phyloP scores from a whole-genome alignment of 2,329 filamentous ascomycete species.

The Fusarium haematococcum region DNA sequence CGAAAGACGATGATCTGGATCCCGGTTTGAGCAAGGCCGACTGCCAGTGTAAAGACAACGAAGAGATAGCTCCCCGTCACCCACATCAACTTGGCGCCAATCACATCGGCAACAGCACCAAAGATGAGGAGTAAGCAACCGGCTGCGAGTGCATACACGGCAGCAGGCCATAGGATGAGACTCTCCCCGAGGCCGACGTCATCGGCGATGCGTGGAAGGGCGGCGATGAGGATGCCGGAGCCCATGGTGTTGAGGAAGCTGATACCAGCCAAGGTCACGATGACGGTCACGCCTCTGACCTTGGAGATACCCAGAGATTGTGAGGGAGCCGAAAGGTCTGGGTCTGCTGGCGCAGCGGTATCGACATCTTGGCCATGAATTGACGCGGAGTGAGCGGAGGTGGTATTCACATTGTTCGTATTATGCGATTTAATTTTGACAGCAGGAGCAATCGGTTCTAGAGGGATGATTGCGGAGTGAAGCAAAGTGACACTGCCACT shows the following conservation, averaged over 20 bases:
- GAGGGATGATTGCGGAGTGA: neutral
- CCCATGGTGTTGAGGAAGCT: constrained; percentile 44
- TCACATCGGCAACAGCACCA: constrained; percentile 52
- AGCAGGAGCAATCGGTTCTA: neutral
- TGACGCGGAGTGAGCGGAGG: neutral
- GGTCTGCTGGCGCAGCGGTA: neutral
- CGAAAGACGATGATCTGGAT: constrained; percentile 54
- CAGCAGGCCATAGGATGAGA: constrained; percentile 38
- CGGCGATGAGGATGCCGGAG: constrained; percentile 38
- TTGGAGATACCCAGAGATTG: constrained; percentile 14
- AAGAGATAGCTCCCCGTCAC: constrained; percentile 50
- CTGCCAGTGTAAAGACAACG: constrained; percentile 48
- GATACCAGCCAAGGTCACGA: constrained; percentile 31
- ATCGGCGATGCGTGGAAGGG: constrained; percentile 35
- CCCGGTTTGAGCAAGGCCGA: constrained; percentile 49
- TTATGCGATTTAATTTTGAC: neutral
- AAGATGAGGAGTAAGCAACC: constrained; percentile 49
- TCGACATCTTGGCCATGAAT: neutral
- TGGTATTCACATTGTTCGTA: neutral
- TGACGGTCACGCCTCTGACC: constrained; percentile 11
- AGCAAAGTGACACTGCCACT: neutral
- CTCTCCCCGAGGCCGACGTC: constrained; percentile 33
- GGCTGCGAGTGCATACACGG: constrained; percentile 32
- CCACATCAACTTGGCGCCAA: constrained; percentile 51
- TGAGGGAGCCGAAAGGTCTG: neutral